A percentile compares a stretch with the other conserved stretches of the same genome.
phyloP scores from a whole-genome alignment of 495 filamentous ascomycete genomes.

The Pyronema omphalodes region DNA sequence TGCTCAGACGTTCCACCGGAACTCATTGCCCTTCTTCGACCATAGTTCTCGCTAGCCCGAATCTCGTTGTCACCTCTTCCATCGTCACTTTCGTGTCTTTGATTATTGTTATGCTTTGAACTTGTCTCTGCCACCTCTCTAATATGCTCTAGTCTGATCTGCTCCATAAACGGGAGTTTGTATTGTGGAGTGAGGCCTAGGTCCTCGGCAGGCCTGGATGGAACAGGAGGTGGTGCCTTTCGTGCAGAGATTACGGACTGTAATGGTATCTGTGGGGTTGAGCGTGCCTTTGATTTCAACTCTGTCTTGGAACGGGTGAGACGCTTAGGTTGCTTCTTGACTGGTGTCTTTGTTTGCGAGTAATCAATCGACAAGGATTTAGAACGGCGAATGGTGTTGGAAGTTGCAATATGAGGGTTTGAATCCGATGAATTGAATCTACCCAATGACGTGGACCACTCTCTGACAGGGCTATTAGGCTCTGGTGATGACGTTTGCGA shows the following conservation, averaged over 20 bases:
- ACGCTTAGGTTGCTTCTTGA: neutral
- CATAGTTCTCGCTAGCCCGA: neutral
- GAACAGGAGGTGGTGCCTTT: conserved; percentile 2
- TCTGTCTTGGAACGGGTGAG: neutral
- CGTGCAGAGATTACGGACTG: neutral
- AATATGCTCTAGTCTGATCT: neutral
- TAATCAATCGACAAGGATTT: neutral
- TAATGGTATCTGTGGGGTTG: too few species aligned
- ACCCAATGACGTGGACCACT: too few species aligned
- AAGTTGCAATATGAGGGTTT: neutral
- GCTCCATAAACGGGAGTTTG: conserved; percentile 4
- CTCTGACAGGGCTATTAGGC: too few species aligned
- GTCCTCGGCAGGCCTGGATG: conserved; percentile 7
- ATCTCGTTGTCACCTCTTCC: neutral
- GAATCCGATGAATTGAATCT: neutral
- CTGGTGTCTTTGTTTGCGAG: neutral
- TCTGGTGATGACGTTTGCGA: too few species aligned
- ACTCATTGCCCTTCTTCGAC: neutral
- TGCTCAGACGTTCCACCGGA: neutral
- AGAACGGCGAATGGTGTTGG: neutral
- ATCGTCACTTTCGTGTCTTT: conserved; percentile 1
- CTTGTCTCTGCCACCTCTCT: conserved; percentile 7
- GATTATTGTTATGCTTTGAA: neutral
- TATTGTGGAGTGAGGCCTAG: conserved; percentile 10
- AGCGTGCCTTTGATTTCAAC: too few species aligned